Base-by-base conservation (phyloP, 2,329 filamentous ascomycete genomes). In the Penicillium sp. region DNA sequence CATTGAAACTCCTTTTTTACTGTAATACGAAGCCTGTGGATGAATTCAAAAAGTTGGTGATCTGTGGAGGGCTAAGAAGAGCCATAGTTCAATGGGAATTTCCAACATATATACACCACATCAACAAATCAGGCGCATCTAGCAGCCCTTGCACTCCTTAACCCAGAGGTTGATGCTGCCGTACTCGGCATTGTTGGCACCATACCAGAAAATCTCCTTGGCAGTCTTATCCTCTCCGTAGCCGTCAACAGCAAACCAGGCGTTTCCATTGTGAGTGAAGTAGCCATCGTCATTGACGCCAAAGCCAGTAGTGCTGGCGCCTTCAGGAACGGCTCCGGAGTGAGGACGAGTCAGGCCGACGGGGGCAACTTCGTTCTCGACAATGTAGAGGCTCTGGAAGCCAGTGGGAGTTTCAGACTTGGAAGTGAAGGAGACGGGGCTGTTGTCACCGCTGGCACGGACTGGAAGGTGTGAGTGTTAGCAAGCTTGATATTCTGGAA, bases 181-280 rank as follows among this genome's bases (percentile, higher is more conserved):
- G 45, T 71, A 72, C 57, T 63, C 63, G 10, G 68, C 59, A 19
- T 58, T 71, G 57, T 74, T 71, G 33, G 59, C 58, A 15, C 64
- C 72, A 26, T 71, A 72, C 72, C 72, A 74, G 56, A 64, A 72
- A 51, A 73, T 61, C 44, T 66, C 62, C 64, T 72, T 72, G 30
- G 59, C 53, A 6, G 60, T 44, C 28, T 56, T 62, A 15, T 38
- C 50, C 5, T 66, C 63, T 12, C 68, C 66, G 50, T 71, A 70
- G 17, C 71, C 69, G 2, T 73, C 67, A 37, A 72, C 49, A 12
- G 71, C 62, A 54, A 73, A 75, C 59, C 64, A 74, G 37, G 57
- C 66, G 12, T 70, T 67, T 42, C 61, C 71, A 1, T 67, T 61
- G 28, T 73, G 67, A 19, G 72, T 71, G 58, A 75, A 70, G 53